phyloP scores from a whole-genome alignment of 768 basidiomycete species.

The Mycena haematopus region DNA sequence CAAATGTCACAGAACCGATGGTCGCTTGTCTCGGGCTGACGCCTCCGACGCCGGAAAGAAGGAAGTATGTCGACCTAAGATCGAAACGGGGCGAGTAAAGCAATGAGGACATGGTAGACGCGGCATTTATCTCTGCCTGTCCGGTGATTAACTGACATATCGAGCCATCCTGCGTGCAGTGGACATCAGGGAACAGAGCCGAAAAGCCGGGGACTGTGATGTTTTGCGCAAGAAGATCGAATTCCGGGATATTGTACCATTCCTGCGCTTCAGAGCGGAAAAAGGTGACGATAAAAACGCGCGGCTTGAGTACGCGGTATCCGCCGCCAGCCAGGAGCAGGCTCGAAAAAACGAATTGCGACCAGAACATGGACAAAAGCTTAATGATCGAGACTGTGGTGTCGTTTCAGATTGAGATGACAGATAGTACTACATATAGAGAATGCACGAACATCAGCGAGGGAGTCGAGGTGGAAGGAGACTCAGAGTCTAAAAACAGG shows the following conservation, averaged over 20 bases:
- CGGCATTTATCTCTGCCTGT: slow-evolving; percentile 46
- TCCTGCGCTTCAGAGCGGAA: slow-evolving; percentile 24
- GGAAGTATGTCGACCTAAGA: slow-evolving; percentile 42
- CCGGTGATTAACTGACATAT: slow-evolving; percentile 43
- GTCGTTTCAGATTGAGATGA: neutral
- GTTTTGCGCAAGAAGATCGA: slow-evolving; percentile 37
- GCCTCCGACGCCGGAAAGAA: slow-evolving; percentile 45
- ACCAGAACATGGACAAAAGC: slow-evolving; percentile 10
- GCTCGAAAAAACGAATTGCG: slow-evolving; percentile 7
- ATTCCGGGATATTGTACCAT: slow-evolving; percentile 36
- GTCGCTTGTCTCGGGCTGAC: slow-evolving; percentile 41
- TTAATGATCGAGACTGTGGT: neutral
- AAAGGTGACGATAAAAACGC: slow-evolving; percentile 17
- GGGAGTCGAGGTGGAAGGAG: no score
- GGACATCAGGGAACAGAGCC: slow-evolving; percentile 42
- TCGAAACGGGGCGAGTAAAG: slow-evolving; percentile 39
- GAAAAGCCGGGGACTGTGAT: slow-evolving; percentile 42
- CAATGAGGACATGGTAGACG: slow-evolving; percentile 39
- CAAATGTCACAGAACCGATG: slow-evolving; percentile 41
- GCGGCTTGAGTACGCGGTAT: slow-evolving; percentile 13
- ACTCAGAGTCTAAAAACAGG: no score
- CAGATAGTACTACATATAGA: neutral
- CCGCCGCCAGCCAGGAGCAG: slow-evolving; percentile 14
- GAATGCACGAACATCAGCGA: neutral
- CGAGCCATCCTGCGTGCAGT: slow-evolving; percentile 37